Evolutionary conservation across 2,329 filamentous ascomycete genomes (phyloP).

Genomic region (Colletotrichum sp.): DNA sequence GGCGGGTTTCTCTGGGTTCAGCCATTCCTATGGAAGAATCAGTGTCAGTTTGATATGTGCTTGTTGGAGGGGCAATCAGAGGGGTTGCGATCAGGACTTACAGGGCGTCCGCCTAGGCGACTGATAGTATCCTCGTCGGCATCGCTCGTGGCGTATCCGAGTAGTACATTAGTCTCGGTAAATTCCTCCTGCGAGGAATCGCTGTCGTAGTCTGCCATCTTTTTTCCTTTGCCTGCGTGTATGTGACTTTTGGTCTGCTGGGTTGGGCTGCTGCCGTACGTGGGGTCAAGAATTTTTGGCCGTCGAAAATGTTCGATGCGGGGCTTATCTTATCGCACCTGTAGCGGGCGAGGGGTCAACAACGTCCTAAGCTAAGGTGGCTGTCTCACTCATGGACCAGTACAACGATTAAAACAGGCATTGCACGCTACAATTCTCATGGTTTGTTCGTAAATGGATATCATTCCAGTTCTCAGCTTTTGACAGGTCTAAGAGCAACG

Average conservation of each 20-base stretch:
- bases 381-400: background rate
- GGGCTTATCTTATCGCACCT: constrained; percentile 33
- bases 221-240: background rate
- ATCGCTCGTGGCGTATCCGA: constrained; percentile 88
- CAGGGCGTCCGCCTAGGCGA: constrained; percentile 85
- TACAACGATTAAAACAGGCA: background rate
- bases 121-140: constrained; percentile 82
- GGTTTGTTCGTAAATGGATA: constrained; percentile 13
- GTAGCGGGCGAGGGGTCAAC: background rate
- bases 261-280: constrained; percentile 8
- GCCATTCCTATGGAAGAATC: constrained; percentile 72
- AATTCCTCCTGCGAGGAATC: constrained; percentile 71
- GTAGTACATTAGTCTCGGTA: constrained; percentile 83
- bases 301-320: constrained; percentile 27
- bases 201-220: constrained; percentile 82
- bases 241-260: background rate
- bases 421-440: background rate
- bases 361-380: background rate
- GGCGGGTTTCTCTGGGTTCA: constrained; percentile 73
- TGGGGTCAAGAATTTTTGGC: constrained; percentile 46
- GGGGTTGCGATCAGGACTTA: constrained; percentile 50
- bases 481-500: constrained; percentile 24
- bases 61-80: background rate
- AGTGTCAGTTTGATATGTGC: background rate
- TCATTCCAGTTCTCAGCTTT: constrained; percentile 19